Percentiles rank a stretch among this genome's conserved stretches.
These are phyloP conservation scores for Viola pubescens DNA, from an alignment of 441 rosid genomes.

Conservation along the genomic window DNA sequence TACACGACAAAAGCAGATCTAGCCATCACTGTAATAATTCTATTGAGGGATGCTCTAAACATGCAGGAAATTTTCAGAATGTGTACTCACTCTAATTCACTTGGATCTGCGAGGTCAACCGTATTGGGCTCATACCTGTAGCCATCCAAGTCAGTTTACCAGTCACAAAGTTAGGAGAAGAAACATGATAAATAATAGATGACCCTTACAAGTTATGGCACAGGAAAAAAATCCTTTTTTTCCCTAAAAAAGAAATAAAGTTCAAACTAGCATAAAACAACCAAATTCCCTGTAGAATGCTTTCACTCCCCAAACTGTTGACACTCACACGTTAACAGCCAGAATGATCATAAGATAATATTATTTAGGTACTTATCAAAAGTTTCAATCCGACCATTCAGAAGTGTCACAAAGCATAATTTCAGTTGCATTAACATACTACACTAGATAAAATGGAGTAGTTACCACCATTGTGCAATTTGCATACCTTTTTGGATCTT, in stretches of 20 bases:
- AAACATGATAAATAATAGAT: not conserved
- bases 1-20: not conserved
- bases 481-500: constrained; percentile 75
- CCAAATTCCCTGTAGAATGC: not conserved
- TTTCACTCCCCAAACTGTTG: constrained; percentile 2
- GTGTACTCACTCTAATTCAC: constrained; percentile 80
- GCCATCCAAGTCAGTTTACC: constrained; percentile 18
- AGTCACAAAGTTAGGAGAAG: constrained; percentile 13
- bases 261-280: not conserved
- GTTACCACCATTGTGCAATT: constrained; percentile 10
- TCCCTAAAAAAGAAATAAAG: not conserved
- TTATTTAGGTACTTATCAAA: not conserved
- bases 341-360: not conserved
- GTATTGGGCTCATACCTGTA: constrained; percentile 98
- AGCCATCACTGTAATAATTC: not conserved
- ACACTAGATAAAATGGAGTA: not conserved
- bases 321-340: constrained; percentile 4
- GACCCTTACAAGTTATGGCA: not conserved
- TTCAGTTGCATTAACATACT: no score
- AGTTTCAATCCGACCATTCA: constrained; percentile 6
- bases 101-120: constrained; percentile 79
- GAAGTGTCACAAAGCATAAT: not conserved
- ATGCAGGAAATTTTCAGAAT: constrained; percentile 9
- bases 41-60: constrained; percentile 6
- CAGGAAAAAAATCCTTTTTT: not conserved